Conservation (phyloP, 371 early-diverging fungal species). For the Mucor ambiguus region DNA sequence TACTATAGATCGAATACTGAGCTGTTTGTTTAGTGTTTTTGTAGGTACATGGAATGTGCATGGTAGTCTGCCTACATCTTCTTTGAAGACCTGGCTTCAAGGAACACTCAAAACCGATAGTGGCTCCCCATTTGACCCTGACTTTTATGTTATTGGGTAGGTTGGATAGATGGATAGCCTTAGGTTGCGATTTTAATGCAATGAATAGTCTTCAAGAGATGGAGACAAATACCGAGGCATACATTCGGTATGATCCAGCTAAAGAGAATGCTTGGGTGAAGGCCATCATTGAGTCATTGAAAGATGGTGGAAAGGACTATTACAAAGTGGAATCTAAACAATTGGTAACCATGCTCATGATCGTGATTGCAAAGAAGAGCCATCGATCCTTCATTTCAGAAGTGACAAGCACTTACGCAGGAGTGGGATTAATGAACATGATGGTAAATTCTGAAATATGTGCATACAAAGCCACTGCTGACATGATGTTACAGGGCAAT, state of each 20-base stretch:
- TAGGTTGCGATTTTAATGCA: background rate
- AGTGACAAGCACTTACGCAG: constrained; percentile 62
- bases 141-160: constrained; percentile 79
- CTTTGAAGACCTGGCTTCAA: constrained; percentile 70
- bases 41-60: constrained; percentile 95
- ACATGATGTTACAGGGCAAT: constrained; percentile 73
- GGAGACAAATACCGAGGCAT: constrained; percentile 86
- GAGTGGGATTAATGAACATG: constrained; percentile 80
- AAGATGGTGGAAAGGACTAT: constrained; percentile 48
- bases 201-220: constrained; percentile 83
- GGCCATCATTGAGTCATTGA: constrained; percentile 71
- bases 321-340: constrained; percentile 74
- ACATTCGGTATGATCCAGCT: constrained; percentile 72
- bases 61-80: constrained; percentile 65
- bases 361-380: constrained; percentile 72
- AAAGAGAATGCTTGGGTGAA: constrained; percentile 83
- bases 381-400: constrained; percentile 60
- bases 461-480: background rate
- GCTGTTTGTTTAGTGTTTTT: constrained; percentile 55
- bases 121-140: constrained; percentile 50
- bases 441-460: constrained; percentile 52
- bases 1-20: background rate
- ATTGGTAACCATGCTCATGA: constrained; percentile 84
- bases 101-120: constrained; percentile 34
- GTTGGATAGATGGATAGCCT: background rate